Conservation (phyloP, 257 asterid species). For the Scutellaria baicalensis region DNA sequence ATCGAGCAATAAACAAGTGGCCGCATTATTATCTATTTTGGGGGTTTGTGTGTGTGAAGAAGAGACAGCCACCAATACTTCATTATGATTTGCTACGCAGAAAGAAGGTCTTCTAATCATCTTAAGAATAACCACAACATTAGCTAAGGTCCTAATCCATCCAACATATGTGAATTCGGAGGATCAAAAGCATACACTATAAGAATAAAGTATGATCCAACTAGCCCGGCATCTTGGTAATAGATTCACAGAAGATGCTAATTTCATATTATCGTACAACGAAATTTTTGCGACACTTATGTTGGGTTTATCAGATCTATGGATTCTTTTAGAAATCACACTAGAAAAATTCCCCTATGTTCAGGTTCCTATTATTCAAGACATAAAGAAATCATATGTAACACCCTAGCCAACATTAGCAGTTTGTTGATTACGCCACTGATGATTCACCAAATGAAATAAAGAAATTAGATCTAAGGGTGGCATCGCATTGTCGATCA, state of each 20-base stretch:
- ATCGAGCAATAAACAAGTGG: background rate
- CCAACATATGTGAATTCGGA: background rate
- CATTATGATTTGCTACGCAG: background rate
- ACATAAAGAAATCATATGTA: background rate
- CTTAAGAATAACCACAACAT: background rate
- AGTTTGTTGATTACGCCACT: background rate
- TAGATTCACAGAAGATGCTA: background rate
- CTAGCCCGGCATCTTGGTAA: background rate
- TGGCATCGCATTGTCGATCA: background rate
- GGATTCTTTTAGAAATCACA: background rate
- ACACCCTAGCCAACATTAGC: background rate
- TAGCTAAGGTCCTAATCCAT: background rate
- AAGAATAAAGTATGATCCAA: background rate
- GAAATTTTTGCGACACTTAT: background rate
- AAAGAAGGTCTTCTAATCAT: background rate
- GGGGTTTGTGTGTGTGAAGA: background rate
- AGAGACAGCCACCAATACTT: background rate
- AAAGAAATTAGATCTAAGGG: conserved; percentile 13
- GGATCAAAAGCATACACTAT: background rate
- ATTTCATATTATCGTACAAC: background rate
- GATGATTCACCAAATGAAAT: background rate
- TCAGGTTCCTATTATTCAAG: background rate
- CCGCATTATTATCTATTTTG: background rate
- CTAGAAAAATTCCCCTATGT: background rate
- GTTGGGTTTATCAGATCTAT: conserved; percentile 26